A percentile compares a stretch with the other conserved stretches of the same genome.
phyloP scores from a whole-genome alignment of 805 yeast genomes.

The Zygotorulaspora danielsina region DNA sequence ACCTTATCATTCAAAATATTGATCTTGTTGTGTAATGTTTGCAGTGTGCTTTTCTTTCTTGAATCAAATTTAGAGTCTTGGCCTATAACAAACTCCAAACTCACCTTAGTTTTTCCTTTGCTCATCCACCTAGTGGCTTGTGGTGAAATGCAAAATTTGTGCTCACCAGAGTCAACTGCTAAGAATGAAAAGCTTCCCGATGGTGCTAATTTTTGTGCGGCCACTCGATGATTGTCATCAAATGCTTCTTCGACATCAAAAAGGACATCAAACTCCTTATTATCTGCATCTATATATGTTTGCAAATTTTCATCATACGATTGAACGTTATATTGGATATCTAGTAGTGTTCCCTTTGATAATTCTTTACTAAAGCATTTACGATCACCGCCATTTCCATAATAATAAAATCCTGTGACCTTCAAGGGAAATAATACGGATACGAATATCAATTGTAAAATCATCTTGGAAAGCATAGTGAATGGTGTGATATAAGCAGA shows the following conservation, averaged over 20 bases:
- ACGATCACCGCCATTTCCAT: slow-evolving; percentile 47
- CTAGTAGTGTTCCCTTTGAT: slow-evolving; percentile 45
- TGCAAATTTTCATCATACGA: slow-evolving; percentile 38
- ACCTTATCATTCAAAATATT: slow-evolving; percentile 54
- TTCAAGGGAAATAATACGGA: slow-evolving; percentile 26
- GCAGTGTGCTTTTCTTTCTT: slow-evolving; percentile 55
- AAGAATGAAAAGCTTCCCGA: slow-evolving; percentile 69
- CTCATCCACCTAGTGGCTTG: slow-evolving; percentile 58
- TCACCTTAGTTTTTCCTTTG: slow-evolving; percentile 51
- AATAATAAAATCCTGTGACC: slow-evolving; percentile 45
- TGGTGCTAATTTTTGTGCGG: slow-evolving; percentile 61
- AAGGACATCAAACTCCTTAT: slow-evolving; percentile 38
- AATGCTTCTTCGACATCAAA: slow-evolving; percentile 60
- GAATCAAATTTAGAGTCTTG: slow-evolving; percentile 63
- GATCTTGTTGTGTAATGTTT: slow-evolving; percentile 53
- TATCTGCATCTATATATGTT: slow-evolving; percentile 35
- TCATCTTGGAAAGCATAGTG: slow-evolving; percentile 8
- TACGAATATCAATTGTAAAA: slow-evolving; percentile 19
- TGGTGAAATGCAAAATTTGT: slow-evolving; percentile 63
- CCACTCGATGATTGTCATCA: slow-evolving; percentile 72
- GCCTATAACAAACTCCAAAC: slow-evolving; percentile 64
- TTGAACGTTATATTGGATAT: slow-evolving; percentile 49
- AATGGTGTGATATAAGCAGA: no score
- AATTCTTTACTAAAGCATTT: slow-evolving; percentile 57
- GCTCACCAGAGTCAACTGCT: slow-evolving; percentile 73